A percentile compares a stretch with the other conserved stretches of the same genome.
These are phyloP conservation scores for Salvia splendens DNA, from an alignment of 257 asterid genomes.

Conservation along the genomic window DNA sequence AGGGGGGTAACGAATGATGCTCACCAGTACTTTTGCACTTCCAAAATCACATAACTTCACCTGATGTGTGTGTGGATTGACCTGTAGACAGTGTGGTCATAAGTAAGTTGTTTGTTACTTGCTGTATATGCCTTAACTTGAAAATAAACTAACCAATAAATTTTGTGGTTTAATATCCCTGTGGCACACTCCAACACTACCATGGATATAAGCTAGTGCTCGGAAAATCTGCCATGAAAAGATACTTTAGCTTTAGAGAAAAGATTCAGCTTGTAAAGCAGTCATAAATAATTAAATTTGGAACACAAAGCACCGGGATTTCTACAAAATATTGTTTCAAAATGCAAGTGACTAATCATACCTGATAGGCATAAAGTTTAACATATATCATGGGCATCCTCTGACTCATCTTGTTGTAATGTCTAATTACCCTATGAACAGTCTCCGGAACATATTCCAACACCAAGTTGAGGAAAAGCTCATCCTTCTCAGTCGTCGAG, in stretches of 20 bases:
- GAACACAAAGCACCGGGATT: not conserved
- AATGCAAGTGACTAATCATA: constrained; percentile 13
- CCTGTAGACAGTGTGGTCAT: constrained; percentile 44
- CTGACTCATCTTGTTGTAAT: constrained; percentile 78
- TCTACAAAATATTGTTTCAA: not conserved
- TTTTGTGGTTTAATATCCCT: constrained; percentile 90
- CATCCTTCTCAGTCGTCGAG: constrained; percentile 95
- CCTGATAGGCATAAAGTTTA: constrained; percentile 87
- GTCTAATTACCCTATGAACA: constrained; percentile 81
- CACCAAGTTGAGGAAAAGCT: constrained; percentile 78
- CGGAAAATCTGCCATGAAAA: constrained; percentile 59
- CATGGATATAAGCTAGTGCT: constrained; percentile 72
- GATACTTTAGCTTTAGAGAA: not conserved
- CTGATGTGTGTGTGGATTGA: constrained; percentile 87
- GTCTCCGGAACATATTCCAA: constrained; percentile 92
- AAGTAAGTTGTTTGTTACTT: constrained; percentile 12
- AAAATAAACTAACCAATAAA: constrained; percentile 54
- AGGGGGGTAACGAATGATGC: constrained; percentile 21
- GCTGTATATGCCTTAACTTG: not conserved
- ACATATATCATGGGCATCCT: constrained; percentile 81
- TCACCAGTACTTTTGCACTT: constrained; percentile 83
- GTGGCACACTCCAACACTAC: constrained; percentile 85
- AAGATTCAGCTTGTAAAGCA: not conserved
- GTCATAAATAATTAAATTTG: constrained; percentile 6
- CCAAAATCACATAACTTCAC: constrained; percentile 94